Evolutionary conservation across 768 basidiomycete genomes (phyloP), one percentile per base, ranked within the genome.

Genomic region (Serendipita indica): DNA sequence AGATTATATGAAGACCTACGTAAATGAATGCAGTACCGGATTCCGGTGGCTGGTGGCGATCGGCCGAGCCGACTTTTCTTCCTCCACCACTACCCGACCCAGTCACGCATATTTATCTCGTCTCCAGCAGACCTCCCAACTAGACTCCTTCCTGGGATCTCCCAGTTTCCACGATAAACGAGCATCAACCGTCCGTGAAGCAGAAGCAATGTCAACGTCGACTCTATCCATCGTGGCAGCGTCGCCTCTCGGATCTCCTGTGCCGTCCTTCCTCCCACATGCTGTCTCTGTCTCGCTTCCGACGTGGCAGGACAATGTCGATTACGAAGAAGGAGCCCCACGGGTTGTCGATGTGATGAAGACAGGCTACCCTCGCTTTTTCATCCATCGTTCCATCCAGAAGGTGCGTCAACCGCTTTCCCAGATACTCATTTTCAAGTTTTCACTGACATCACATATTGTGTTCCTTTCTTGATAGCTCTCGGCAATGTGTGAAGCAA

Each of bases 241-340:
- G 34, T 37, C 16, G 16, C 37, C 57, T 1, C 52, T 64, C 34
- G 64, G 64, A n/a, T 56, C 56, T 27, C 57, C 62, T 3, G 61
- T 65, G 45, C 73, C 73, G 2, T 63, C 70, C 16, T 60, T 68
- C 46, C 69, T 73, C 1, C 80, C 84, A 10, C 93, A 97, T 65
- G 93, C 92, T 12, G 89, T 94, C 63, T 93, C 90, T 2, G 90
- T 94, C n/a, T 92, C 89, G 5, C 76, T 97, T 1, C 93, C 93
- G 0, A 92, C 80, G 30, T 97, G 93, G 93, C 72, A 73, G 32
- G 93, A 97, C 69, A 89, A 85, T 64, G 80, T 97, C 18, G 92
- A 75, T 12, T 97, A 97, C 64, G 94, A 97, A 69, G 85, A 90
- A 65, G 89, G 89, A 16, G 83, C 86, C 6, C 79, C 84, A 64